Percentiles rank a stretch among this genome's conserved stretches.
phyloP scores from a whole-genome alignment of 352 stramenopile species.

The Globisporangium canariense region DNA sequence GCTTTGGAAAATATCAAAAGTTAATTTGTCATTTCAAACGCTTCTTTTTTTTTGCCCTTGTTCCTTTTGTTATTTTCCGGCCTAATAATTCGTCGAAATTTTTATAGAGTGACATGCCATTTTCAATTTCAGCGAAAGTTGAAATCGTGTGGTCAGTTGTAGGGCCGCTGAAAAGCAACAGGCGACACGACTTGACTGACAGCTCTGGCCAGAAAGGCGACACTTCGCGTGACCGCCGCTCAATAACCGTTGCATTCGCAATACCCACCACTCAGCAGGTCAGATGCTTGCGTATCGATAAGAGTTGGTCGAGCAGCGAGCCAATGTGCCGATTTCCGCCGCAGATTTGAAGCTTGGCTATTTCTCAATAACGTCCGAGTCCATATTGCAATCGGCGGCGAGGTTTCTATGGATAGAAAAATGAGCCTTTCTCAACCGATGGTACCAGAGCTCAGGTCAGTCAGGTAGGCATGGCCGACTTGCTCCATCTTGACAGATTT shows the following conservation, averaged over 20 bases:
- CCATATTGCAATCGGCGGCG: neutral
- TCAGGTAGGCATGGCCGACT: neutral
- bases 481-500: neutral
- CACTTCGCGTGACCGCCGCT: neutral
- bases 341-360: neutral
- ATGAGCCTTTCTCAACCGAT: neutral
- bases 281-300: neutral
- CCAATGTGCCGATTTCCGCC: neutral
- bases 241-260: neutral
- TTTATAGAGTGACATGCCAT: neutral
- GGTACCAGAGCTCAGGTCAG: neutral
- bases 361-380: neutral
- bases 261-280: neutral
- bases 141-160: neutral
- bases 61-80: neutral
- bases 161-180: neutral
- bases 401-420: neutral
- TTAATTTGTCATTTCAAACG: no score
- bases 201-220: neutral
- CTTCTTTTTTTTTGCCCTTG: neutral
- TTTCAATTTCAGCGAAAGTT: neutral
- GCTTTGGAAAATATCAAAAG: no score
- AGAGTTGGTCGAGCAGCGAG: neutral
- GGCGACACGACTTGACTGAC: neutral
- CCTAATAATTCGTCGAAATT: neutral